These are phyloP conservation scores for Aphanocladium album DNA, from an alignment of 2,329 filamentous ascomycete genomes.

Conservation along the genomic window DNA sequence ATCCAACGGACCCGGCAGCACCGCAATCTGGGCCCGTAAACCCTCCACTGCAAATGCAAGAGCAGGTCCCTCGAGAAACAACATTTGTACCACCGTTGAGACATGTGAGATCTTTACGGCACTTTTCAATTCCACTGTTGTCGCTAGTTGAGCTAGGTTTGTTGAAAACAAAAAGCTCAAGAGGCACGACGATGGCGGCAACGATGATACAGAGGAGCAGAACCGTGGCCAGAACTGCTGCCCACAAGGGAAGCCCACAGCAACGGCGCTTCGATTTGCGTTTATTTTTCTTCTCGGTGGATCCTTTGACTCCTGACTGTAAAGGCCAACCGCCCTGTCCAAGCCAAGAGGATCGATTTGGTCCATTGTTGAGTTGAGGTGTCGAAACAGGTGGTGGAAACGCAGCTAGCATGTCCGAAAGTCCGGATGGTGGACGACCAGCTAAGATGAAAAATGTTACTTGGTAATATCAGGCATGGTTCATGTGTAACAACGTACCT, in stretches of 20 bases:
- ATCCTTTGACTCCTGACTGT: not conserved
- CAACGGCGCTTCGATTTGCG: constrained; percentile 53
- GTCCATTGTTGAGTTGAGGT: constrained; percentile 30
- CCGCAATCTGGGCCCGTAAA: constrained; percentile 62
- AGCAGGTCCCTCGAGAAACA: constrained; percentile 62
- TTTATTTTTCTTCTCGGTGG: constrained; percentile 20
- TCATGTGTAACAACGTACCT: constrained; percentile 27
- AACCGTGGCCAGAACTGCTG: constrained; percentile 61
- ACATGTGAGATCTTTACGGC: constrained; percentile 60
- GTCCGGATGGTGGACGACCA: constrained; percentile 45
- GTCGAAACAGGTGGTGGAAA: constrained; percentile 58
- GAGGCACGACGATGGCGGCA: constrained; percentile 76
- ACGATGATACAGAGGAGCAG: constrained; percentile 67
- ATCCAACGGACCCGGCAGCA: constrained; percentile 42
- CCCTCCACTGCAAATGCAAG: constrained; percentile 83
- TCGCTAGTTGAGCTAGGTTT: constrained; percentile 35
- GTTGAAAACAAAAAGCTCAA: constrained; percentile 58
- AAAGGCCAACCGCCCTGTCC: constrained; percentile 21
- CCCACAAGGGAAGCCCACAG: constrained; percentile 80
- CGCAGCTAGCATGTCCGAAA: constrained; percentile 62
- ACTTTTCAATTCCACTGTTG: constrained; percentile 42
- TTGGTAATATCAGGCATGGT: not conserved
- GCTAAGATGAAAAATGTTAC: constrained; percentile 27
- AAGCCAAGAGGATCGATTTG: constrained; percentile 44
- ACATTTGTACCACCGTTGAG: constrained; percentile 77